These are phyloP conservation scores for Solanum piurae DNA, from an alignment of 257 asterid genomes.

Conservation along the genomic window DNA sequence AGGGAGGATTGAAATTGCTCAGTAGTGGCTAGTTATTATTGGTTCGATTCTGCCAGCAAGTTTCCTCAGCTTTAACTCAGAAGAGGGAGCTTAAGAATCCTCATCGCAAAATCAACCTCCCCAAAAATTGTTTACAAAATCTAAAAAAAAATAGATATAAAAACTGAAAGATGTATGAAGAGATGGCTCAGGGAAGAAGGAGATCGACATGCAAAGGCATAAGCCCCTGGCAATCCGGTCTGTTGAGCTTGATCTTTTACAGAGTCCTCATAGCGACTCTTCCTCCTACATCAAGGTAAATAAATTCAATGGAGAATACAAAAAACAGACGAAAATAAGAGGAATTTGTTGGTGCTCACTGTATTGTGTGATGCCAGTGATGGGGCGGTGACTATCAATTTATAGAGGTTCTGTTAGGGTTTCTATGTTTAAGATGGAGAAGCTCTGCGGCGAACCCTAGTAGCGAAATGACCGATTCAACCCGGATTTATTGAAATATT, in stretches of 20 bases:
- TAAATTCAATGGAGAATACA: neutral
- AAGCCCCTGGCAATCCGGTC: constrained; percentile 14
- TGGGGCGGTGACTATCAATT: neutral
- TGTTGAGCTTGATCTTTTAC: constrained; percentile 19
- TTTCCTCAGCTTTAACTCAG: neutral
- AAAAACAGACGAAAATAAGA: neutral
- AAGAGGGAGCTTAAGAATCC: constrained; percentile 5
- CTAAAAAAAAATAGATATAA: neutral
- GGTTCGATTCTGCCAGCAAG: constrained; percentile 10
- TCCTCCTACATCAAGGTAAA: neutral
- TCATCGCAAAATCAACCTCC: neutral
- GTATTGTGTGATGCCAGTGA: neutral
- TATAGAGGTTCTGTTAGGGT: neutral
- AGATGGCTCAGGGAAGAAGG: neutral
- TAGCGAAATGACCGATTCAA: neutral
- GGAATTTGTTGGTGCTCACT: neutral
- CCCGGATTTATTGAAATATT: neutral
- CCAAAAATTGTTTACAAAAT: neutral
- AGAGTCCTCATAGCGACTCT: constrained; percentile 1
- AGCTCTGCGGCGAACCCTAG: neutral
- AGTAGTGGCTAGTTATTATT: constrained; percentile 1
- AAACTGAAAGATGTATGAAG: neutral
- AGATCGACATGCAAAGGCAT: constrained; percentile 9
- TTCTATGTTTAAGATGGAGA: neutral
- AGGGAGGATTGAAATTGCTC: neutral